Conservation (phyloP, 345 rosid genomes). For the Salix caprea region DNA sequence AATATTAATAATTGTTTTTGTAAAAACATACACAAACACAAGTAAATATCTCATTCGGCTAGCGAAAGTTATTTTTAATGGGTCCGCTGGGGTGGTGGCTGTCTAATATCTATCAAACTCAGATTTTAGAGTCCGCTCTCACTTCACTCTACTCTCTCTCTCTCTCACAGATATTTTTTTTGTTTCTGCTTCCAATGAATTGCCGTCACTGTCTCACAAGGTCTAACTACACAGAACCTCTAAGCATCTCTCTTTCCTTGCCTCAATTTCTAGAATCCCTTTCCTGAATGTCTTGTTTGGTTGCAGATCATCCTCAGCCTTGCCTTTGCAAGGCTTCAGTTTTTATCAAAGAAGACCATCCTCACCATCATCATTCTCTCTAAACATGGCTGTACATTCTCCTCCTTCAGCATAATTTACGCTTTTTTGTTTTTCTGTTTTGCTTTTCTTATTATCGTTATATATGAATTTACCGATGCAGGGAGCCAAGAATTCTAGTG, state of each 20-base stretch:
- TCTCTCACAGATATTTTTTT: neutral
- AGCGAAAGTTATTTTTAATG: no score
- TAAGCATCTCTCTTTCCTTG: neutral
- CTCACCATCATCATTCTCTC: conserved; percentile 2
- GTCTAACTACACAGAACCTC: conserved; percentile 20
- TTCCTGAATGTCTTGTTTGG: neutral
- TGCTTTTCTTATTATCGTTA: neutral
- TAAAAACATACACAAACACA: no score
- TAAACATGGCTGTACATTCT: conserved; percentile 24
- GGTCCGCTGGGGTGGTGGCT: no score
- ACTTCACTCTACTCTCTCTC: neutral
- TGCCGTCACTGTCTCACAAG: conserved; percentile 60
- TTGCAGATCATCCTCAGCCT: conserved; percentile 55
- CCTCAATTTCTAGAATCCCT: neutral
- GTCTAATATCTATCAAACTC: neutral
- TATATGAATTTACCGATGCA: conserved; percentile 24
- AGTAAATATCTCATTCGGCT: no score
- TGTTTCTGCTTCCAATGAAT: conserved; percentile 33
- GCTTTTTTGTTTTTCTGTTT: neutral
- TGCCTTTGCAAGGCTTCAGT: conserved; percentile 43
- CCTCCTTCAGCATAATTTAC: neutral
- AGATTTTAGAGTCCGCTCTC: neutral
- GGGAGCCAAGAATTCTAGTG: conserved; percentile 36
- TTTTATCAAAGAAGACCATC: conserved; percentile 33
- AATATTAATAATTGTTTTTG: no score